These are phyloP conservation scores for Nepenthes mirabilis DNA, from an alignment of 148 eudicot species.

Conservation along the genomic window DNA sequence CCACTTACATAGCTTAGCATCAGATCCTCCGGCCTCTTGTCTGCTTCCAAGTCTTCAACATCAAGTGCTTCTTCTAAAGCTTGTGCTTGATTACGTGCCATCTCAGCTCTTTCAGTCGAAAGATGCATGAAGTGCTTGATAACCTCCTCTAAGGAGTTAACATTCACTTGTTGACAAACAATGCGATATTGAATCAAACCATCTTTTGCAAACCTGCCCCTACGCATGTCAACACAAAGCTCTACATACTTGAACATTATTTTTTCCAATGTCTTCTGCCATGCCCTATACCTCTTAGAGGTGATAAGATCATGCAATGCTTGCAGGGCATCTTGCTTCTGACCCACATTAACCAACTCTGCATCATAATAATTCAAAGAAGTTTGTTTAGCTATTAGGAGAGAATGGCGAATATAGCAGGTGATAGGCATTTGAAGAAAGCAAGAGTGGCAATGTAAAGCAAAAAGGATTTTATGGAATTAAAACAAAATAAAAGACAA, in stretches of 20 bases:
- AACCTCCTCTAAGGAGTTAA: conserved; percentile 82
- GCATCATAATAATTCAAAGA: conserved; percentile 12
- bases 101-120: conserved; percentile 80
- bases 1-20: conserved; percentile 95
- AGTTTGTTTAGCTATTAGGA: neutral
- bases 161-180: conserved; percentile 92
- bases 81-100: conserved; percentile 78
- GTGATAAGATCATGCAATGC: conserved; percentile 78
- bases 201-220: conserved; percentile 84
- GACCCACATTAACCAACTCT: conserved; percentile 90
- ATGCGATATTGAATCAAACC: conserved; percentile 89
- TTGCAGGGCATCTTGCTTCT: conserved; percentile 73
- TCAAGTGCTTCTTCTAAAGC: conserved; percentile 88
- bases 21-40: conserved; percentile 88
- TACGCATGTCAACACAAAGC: conserved; percentile 84
- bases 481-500: no score
- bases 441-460: neutral
- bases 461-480: neutral
- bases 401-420: no score
- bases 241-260: conserved; percentile 87
- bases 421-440: neutral
- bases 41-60: conserved; percentile 90
- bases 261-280: conserved; percentile 72
- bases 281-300: conserved; percentile 76
- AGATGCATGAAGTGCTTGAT: conserved; percentile 91